Evolutionary conservation across 1,284 basidiomycete genomes (phyloP), one percentile per base, ranked within the genome.

Genomic region (Tetrapyrgos nigripes): DNA sequence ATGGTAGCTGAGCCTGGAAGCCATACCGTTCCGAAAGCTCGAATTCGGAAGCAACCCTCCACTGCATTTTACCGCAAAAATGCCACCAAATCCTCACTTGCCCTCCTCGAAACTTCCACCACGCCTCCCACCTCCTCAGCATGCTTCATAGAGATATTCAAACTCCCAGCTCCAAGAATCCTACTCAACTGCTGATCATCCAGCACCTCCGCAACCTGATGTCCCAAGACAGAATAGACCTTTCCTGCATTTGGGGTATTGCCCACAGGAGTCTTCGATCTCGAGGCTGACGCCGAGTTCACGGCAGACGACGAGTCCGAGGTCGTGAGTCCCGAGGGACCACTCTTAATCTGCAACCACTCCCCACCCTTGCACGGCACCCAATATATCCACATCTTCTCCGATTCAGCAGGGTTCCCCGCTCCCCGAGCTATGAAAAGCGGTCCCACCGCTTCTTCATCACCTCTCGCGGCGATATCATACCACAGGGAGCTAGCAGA

Each of bases 381-480:
- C 64, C 60, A 66, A 47, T 65, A 66, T 44, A 58, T 60, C 67
- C 66, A 69, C 6, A 56, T 52, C 31, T 33, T 33, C 14, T 33
- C 31, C 14, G 31, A 33, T 8, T 33, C 31, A 33, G 31, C 31
- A 33, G 8, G 8, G 31, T 33, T 33, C 8, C 31, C 31, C 31
- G 31, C 31, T 33, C 31, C 31, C 26, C 21, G 46, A 14, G 46
- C 46, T 27, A 48, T 48, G n/a, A 24, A 24, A 54, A 19, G 4
- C 57, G 49, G 23, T 44, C 40, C 14, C 60, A 60, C 5, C 9
- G 14, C 50, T 66, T 64, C 4, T 61, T 37, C 10, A 47, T 48
- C 11, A 64, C 65, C 29, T 66, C 63, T 17, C 64, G 66, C 2
- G 58, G 26, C 35, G 61, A 60, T 14, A 27, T 26, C 1, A 53